Evolutionary conservation across 2,329 filamentous ascomycete species (phyloP).

Genomic region (Furcasterigmium furcatum): DNA sequence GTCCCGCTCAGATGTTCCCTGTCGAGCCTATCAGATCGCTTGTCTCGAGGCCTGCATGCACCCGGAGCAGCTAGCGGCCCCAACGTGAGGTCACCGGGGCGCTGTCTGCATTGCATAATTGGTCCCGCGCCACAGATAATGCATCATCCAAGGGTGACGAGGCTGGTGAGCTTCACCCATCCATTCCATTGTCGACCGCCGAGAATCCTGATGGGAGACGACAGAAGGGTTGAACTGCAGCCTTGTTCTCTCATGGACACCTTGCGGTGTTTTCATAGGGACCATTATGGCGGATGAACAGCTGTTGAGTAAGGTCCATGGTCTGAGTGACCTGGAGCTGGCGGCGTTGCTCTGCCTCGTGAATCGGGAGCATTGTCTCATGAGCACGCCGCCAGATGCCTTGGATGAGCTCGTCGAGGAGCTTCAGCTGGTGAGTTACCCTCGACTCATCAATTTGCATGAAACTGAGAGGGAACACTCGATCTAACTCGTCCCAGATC

Average conservation of each 20-base stretch:
- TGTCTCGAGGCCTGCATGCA: slow-evolving; percentile 6
- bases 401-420: slow-evolving; percentile 71
- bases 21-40: slow-evolving; percentile 12
- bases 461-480: too few species aligned
- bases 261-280: not conserved
- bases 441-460: too few species aligned
- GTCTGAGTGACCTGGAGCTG: slow-evolving; percentile 83
- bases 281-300: slow-evolving; percentile 56
- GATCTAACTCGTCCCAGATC: slow-evolving; percentile 42
- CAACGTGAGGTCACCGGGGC: slow-evolving; percentile 2
- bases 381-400: slow-evolving; percentile 64
- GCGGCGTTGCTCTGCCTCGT: slow-evolving; percentile 80
- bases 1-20: slow-evolving; percentile 5
- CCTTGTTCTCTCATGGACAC: not conserved
- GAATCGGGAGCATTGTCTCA: slow-evolving; percentile 81
- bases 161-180: slow-evolving; percentile 1
- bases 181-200: not conserved
- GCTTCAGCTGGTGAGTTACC: slow-evolving; percentile 58
- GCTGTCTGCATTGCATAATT: not conserved
- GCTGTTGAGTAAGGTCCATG: slow-evolving; percentile 68
- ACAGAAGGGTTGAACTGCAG: too few species aligned
- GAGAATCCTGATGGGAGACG: too few species aligned
- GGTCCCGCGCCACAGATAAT: slow-evolving; percentile 2
- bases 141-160: not conserved
- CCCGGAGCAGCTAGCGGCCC: slow-evolving; percentile 7